Percentiles rank a stretch among this genome's conserved stretches.
Evolutionary conservation across 2,329 filamentous ascomycete species (phyloP).

Genomic region (Xylaria sp.): DNA sequence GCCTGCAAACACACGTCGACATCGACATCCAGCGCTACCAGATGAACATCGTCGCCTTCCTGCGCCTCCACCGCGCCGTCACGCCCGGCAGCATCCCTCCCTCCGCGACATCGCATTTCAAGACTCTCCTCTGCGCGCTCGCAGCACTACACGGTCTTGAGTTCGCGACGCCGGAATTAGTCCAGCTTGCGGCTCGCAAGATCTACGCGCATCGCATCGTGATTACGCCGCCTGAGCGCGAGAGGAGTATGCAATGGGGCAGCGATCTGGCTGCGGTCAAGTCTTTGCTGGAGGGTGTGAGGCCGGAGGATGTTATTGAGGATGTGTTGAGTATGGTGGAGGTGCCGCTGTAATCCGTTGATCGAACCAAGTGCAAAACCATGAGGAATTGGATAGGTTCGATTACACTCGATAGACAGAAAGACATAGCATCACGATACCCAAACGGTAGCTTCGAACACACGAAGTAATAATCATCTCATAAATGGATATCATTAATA

Average conservation of each 20-base stretch:
- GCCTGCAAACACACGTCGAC: slow-evolving; percentile 56
- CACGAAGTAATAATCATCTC: background rate
- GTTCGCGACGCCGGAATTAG: slow-evolving; percentile 78
- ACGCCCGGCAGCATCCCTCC: slow-evolving; percentile 67
- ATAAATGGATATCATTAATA: no score
- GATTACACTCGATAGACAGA: background rate
- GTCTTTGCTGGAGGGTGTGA: slow-evolving; percentile 57
- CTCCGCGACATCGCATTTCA: slow-evolving; percentile 71
- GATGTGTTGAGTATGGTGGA: slow-evolving; percentile 56
- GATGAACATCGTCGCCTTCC: slow-evolving; percentile 80
- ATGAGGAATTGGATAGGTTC: background rate
- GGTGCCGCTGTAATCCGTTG: slow-evolving; percentile 41
- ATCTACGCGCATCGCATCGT: slow-evolving; percentile 80
- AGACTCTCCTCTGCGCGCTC: slow-evolving; percentile 62
- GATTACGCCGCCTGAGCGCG: slow-evolving; percentile 61
- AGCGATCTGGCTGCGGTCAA: slow-evolving; percentile 68
- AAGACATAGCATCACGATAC: background rate
- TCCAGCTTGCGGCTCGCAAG: slow-evolving; percentile 77
- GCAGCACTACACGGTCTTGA: slow-evolving; percentile 75
- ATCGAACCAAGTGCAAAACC: background rate
- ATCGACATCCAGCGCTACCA: slow-evolving; percentile 79
- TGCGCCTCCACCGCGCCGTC: slow-evolving; percentile 83
- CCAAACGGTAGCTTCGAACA: background rate
- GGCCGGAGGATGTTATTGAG: slow-evolving; percentile 59
- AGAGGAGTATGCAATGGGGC: slow-evolving; percentile 90